Percentiles rank a stretch among this genome's conserved stretches.
Conservation (phyloP, 2,329 filamentous ascomycete genomes). For the Aspergillus pseudonomiae region DNA sequence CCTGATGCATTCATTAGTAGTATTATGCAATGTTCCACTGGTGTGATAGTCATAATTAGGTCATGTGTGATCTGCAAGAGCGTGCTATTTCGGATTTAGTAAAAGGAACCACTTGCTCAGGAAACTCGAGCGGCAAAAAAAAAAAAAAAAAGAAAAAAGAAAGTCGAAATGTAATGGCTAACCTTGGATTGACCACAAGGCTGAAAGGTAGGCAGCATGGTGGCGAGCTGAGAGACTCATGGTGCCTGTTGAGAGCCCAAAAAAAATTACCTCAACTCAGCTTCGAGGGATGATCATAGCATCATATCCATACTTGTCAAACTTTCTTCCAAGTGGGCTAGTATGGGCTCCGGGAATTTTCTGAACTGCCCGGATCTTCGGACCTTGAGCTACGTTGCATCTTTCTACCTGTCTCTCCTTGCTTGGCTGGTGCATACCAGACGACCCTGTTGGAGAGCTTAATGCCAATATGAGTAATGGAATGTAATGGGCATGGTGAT, state of each 20-base stretch:
- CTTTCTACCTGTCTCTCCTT: constrained; percentile 17
- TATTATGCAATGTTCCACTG: not conserved
- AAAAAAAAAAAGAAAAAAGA: no score
- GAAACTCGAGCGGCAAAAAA: not conserved
- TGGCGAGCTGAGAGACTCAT: not conserved
- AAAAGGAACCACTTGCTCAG: not conserved
- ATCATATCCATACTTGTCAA: not conserved
- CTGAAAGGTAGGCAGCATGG: not conserved
- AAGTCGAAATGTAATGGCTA: not conserved
- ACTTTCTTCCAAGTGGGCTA: not conserved
- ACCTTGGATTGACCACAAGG: not conserved
- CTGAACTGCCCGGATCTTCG: not conserved
- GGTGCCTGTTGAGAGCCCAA: not conserved
- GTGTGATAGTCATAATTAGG: not conserved
- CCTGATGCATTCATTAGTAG: not conserved
- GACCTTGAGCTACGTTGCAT: constrained; percentile 1
- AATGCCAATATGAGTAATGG: constrained; percentile 19
- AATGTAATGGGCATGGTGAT: constrained; percentile 15
- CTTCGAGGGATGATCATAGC: not conserved
- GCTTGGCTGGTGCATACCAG: constrained; percentile 22
- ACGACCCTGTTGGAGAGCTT: constrained; percentile 15
- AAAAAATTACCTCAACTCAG: not conserved
- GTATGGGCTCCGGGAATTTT: not conserved
- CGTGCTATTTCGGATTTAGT: not conserved
- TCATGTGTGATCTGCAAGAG: not conserved